Evolutionary conservation across 106 monocot species (phyloP).

Genomic region (Triglochin maritima): DNA sequence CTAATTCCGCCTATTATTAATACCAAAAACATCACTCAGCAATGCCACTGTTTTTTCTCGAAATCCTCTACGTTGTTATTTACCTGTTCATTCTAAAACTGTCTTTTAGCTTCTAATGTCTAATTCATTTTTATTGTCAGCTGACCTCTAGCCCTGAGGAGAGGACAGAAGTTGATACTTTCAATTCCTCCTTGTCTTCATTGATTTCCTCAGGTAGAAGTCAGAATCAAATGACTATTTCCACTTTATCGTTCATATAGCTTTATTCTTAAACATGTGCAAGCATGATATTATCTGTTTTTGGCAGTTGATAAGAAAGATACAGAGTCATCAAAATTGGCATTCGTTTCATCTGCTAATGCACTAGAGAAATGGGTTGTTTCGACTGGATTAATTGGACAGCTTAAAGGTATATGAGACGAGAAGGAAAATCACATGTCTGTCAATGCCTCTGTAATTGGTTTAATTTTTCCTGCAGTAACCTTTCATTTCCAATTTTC

Average conservation of each 20-base stretch:
- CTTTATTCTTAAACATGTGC: neutral
- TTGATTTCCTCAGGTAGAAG: slow-evolving; percentile 69
- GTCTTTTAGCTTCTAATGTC: no score
- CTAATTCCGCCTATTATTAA: neutral
- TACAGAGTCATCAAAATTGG: slow-evolving; percentile 53
- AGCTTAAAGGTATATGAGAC: slow-evolving; percentile 53
- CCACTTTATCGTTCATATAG: neutral
- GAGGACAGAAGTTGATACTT: slow-evolving; percentile 48
- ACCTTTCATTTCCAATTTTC: no score
- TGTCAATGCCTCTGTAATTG: no score
- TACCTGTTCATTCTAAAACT: no score
- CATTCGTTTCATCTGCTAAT: slow-evolving; percentile 73
- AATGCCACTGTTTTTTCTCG: neutral
- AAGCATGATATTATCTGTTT: neutral
- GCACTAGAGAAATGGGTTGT: slow-evolving; percentile 77
- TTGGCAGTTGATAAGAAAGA: slow-evolving; percentile 58
- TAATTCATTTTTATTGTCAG: slow-evolving; percentile 15
- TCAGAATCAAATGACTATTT: neutral
- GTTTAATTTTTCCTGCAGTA: no score
- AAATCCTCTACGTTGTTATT: neutral
- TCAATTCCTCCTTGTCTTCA: slow-evolving; percentile 75
- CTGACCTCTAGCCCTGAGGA: slow-evolving; percentile 68
- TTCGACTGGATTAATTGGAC: slow-evolving; percentile 47
- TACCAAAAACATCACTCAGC: neutral
- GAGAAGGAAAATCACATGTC: no score